Base-by-base conservation (phyloP, 2,329 filamentous ascomycete genomes). In the Bipolaris zeicola region DNA sequence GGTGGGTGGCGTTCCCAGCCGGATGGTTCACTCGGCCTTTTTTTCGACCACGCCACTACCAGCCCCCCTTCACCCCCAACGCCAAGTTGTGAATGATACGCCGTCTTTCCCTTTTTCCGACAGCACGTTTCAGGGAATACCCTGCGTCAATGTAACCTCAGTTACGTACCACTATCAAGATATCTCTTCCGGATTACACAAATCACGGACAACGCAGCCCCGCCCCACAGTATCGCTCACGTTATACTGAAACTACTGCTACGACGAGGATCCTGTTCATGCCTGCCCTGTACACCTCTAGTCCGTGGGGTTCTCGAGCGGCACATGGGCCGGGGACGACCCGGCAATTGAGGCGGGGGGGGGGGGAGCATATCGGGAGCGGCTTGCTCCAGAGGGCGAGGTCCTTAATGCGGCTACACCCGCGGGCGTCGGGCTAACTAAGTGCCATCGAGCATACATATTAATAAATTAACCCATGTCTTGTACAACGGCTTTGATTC, bases 401-500 rank as follows among this genome's bases (percentile, higher is more conserved):
- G 7, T 24, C 18, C 33, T 38, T 6, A 49, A 54, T 50, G 51
- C 31, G 51, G 51, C 37, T 49, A 24, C 37, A 39, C 51, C 51
- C 38, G 45, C 51, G 22, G 38, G 24, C 26, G 18, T 42, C 16
- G 51, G 37, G 16, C 24, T 16, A 31, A 39, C 6, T 43, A 31
- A 39, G 8, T 43, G 14, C 16, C 31, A 54, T 43, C 31, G 22
- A 43, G 51, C 16, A 37, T 46, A 34, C 18, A 37, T 46, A 34
- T 24, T 31, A 54, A 37, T 11, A 20, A 26, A 42, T 18, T 14
- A 38, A 38, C 34, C 49, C 49, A 20, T 44, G 39, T 28, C 31
- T 18, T 26, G 28, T 31, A 49, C 33, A 50, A 28, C 37, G 45
- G 45, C 31, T 1, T 36, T 38, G 33, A 20, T 37, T 24, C 8